Evolutionary conservation across 2,329 filamentous ascomycete species (phyloP).

Genomic region (Alternaria consortialis): DNA sequence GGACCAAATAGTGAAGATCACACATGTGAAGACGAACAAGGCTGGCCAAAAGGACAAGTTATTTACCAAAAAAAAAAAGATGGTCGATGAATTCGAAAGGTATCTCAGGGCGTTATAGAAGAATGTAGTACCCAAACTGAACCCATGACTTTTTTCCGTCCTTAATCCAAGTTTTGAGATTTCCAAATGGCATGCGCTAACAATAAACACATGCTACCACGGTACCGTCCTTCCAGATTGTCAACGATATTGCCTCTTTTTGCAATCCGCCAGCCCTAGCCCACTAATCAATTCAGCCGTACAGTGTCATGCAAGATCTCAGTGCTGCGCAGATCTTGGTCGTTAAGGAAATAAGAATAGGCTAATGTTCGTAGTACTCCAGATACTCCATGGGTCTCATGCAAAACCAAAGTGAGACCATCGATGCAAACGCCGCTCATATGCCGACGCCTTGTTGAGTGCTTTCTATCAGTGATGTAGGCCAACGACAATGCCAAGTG

Average conservation of each 20-base stretch:
- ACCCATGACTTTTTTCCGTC: slow-evolving; percentile 28
- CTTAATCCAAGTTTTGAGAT: slow-evolving; percentile 20
- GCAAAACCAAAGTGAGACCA: slow-evolving; percentile 40
- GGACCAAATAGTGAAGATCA: background rate
- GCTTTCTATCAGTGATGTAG: slow-evolving; percentile 42
- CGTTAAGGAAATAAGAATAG: slow-evolving; percentile 24
- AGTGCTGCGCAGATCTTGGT: slow-evolving; percentile 22
- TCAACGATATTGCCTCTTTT: slow-evolving; percentile 4
- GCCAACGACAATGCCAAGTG: slow-evolving; percentile 33
- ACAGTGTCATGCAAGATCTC: slow-evolving; percentile 34
- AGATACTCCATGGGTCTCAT: slow-evolving; percentile 45
- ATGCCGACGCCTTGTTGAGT: slow-evolving; percentile 47
- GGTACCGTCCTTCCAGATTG: slow-evolving; percentile 8
- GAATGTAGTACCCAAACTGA: slow-evolving; percentile 22
- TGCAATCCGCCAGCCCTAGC: slow-evolving; percentile 10
- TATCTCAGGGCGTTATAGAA: slow-evolving; percentile 27
- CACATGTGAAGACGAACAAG: background rate
- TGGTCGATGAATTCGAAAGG: slow-evolving; percentile 23
- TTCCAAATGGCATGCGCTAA: slow-evolving; percentile 15
- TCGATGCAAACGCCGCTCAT: slow-evolving; percentile 49
- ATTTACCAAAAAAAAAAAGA: slow-evolving; percentile 11
- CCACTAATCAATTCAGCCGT: slow-evolving; percentile 30
- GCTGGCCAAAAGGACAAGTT: background rate
- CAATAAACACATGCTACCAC: slow-evolving; percentile 20
- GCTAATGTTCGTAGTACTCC: slow-evolving; percentile 33